Evolutionary conservation across 2,329 filamentous ascomycete species (phyloP).

Genomic region (Ophiocordyceps camponoti-saundersi): DNA sequence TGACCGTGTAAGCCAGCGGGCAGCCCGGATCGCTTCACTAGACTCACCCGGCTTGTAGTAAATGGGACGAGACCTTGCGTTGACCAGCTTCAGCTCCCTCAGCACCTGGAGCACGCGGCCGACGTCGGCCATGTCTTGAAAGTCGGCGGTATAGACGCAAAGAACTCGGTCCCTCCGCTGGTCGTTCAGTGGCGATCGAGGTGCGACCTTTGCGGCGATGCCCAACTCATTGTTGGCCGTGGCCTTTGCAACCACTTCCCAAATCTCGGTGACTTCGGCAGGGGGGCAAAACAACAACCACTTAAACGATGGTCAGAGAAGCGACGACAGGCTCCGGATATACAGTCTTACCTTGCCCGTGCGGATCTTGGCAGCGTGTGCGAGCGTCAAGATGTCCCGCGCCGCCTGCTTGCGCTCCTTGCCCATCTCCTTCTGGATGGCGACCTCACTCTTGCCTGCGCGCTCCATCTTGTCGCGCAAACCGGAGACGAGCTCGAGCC

Average conservation of each 20-base stretch:
- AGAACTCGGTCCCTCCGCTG: constrained; percentile 37
- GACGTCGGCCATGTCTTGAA: constrained; percentile 51
- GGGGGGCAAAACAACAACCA: constrained; percentile 57
- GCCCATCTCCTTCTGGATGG: constrained; percentile 28
- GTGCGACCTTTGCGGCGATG: constrained; percentile 53
- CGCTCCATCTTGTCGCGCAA: constrained; percentile 31
- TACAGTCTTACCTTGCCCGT: constrained; percentile 42
- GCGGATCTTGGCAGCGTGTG: constrained; percentile 38
- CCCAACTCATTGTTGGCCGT: constrained; percentile 56
- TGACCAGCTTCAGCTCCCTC: constrained; percentile 43
- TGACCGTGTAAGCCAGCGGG: constrained; percentile 9
- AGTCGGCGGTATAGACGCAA: constrained; percentile 66
- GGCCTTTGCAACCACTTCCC: constrained; percentile 49
- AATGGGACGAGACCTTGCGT: constrained; percentile 29
- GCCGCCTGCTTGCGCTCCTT: constrained; percentile 30
- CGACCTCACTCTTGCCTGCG: constrained; percentile 14
- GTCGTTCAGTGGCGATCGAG: constrained; percentile 26
- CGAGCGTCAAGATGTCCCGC: constrained; percentile 41
- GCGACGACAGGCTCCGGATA: too few relatives aligned
- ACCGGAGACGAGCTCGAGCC: constrained; percentile 25
- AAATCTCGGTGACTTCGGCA: constrained; percentile 40
- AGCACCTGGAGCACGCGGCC: constrained; percentile 47
- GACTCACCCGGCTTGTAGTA: constrained; percentile 63
- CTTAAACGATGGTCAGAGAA: constrained; percentile 17
- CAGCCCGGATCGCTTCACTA: background rate